These are phyloP conservation scores for Phytophthora pseudosyringae DNA, from an alignment of 352 stramenopile genomes.

Conservation along the genomic window DNA sequence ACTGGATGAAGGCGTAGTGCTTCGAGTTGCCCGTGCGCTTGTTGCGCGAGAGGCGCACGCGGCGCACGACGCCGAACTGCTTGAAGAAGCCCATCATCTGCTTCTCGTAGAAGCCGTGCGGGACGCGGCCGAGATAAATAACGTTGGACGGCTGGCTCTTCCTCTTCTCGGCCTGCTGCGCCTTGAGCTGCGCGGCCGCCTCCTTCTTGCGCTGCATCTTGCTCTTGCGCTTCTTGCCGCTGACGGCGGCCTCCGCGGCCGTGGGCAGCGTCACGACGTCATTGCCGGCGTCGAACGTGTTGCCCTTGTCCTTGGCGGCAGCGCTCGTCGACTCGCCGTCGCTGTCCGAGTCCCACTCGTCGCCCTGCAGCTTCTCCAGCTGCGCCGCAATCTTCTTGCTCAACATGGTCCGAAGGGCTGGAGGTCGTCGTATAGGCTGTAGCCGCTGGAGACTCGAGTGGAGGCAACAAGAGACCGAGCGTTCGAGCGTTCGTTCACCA, in stretches of 20 bases:
- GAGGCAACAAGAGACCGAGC: no score
- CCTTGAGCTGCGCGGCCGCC: slow-evolving; percentile 24
- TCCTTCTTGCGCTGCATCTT: slow-evolving; percentile 53
- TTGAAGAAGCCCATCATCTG: slow-evolving; percentile 96
- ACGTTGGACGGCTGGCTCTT: slow-evolving; percentile 78
- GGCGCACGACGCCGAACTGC: slow-evolving; percentile 95
- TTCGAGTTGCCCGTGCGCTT: slow-evolving; percentile 95
- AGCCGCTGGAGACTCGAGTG: slow-evolving; percentile 9
- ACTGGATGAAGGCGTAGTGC: slow-evolving; percentile 97
- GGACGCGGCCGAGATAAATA: slow-evolving; percentile 97
- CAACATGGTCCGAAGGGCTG: slow-evolving; percentile 33
- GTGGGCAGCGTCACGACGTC: slow-evolving; percentile 64
- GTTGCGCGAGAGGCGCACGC: slow-evolving; percentile 94
- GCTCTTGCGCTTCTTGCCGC: slow-evolving; percentile 50
- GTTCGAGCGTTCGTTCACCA: no score
- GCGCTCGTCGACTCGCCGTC: slow-evolving; percentile 54
- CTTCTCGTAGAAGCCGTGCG: slow-evolving; percentile 96
- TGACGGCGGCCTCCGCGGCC: slow-evolving; percentile 12
- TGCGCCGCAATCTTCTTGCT: slow-evolving; percentile 82
- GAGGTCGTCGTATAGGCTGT: background rate
- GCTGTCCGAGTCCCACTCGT: slow-evolving; percentile 89
- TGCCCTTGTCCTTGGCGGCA: background rate
- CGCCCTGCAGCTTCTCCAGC: slow-evolving; percentile 81
- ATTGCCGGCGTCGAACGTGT: slow-evolving; percentile 53
- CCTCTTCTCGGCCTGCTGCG: slow-evolving; percentile 32